Base-by-base conservation (phyloP, 2,329 filamentous ascomycete species). In the Pyrenophora tritici-repentis region DNA sequence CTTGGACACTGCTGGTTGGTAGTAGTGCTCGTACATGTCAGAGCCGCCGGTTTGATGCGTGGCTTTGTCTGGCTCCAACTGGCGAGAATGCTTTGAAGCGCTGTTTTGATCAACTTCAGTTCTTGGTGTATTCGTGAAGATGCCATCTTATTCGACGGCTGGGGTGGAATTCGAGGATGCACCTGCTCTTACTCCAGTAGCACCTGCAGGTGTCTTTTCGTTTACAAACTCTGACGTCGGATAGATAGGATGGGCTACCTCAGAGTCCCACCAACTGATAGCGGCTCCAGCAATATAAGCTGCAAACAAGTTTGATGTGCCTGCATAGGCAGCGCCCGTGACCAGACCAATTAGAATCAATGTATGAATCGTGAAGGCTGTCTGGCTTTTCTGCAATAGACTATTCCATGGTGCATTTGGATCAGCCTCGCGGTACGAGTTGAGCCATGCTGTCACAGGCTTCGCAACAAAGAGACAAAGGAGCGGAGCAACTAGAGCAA, bases 241-340 rank as follows among this genome's bases (percentile, higher is more conserved):
- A 16, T 13, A 18, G 12, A 37, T 20, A 20, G 57, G 55, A 58
- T 73, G 70, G 18, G 68, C 58, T 6, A 73, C 38, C 38, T 74
- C 72, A 42, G 57, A 67, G 58, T 83, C 80, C 82, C 83, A 86
- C 84, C 84, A 88, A 43, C 80, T 83, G 10, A 84, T 77, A 3
- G 73, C 67, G 0, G 82, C 79, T 1, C 86, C 85, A 1, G 86
- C 73, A 26, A 78, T 69, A 49, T 87, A 88, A 0, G 85, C 82
- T 4, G 83, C 83, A 47, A 88, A 81, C 0, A 88, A 71, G 37
- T 80, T 81, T 0, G 85, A 87, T 0, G 85, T 85, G 0, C 84
- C 85, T 1, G 84, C 81, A 67, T 84, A 88, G 2, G 75, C 80
- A 0, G 83, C 78, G 0, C 70, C 80, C 0, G 79, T 65, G 0